Evolutionary conservation across 495 filamentous ascomycete species (phyloP), one percentile per base, ranked within the genome.

Genomic region (Rhizodiscina lignyota): DNA sequence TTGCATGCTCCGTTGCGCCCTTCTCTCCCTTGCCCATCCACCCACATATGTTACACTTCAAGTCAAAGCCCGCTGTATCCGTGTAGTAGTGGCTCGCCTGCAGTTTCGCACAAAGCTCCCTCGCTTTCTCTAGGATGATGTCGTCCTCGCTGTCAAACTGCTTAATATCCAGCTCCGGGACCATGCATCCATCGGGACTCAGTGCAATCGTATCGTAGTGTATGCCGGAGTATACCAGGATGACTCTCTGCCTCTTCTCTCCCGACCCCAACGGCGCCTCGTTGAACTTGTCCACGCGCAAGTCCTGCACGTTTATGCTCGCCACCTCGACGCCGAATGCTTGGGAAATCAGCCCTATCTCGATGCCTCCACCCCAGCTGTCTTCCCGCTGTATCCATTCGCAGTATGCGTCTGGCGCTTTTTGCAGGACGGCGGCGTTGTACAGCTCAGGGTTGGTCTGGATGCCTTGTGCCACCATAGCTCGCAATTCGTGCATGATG

Each of bases 191-290:
- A 39, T 72, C 68, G 1, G 78, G 76, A 6, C 67, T 71, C 45
- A 91, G 65, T 0, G 79, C 81, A 34, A 94, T 72, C n/a, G 79
- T 73, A 53, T 97, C 89, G 53, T 97, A 97, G 49, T 97, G 89
- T 35, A 96, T 87, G 0, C 84, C 85, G 0, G 80, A 86, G 54
- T 94, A 97, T 1, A 94, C 74, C 20, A 97, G 60, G 24, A 96
- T 73, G 54, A 83, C 83, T 20, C 85, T 61, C 15, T 63, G 69
- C n/a, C n/a, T n/a, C n/a, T n/a, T n/a, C n/a, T n/a, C n/a, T n/a
- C n/a, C n/a, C n/a, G n/a, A n/a, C n/a, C n/a, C n/a, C n/a, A n/a
- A n/a, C 1, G 62, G 51, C 18, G 17, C 33, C 48, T 94, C 83
- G 42, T 93, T 94, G 52, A 91, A 91, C 15, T 67, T 66, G 47